Percentiles rank a stretch among this genome's conserved stretches.
These are phyloP conservation scores for Saturnispora serradocipensis DNA, from an alignment of 805 yeast species.

Conservation along the genomic window DNA sequence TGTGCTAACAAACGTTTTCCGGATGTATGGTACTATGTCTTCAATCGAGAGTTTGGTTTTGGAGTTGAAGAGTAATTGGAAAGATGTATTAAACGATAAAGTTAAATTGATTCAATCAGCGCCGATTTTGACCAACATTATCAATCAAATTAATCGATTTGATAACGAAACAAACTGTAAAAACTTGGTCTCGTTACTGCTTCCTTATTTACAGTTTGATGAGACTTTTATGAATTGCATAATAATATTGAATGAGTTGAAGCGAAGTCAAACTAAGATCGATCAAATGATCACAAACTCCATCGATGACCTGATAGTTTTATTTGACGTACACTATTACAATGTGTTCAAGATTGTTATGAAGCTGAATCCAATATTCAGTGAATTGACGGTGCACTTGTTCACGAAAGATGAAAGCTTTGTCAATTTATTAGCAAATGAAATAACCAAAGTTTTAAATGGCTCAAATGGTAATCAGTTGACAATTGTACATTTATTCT, in stretches of 20 bases:
- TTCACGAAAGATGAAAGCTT: conserved; percentile 16
- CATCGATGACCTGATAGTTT: conserved; percentile 17
- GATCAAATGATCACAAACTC: conserved; percentile 14
- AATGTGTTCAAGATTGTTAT: conserved; percentile 14
- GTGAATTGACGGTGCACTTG: conserved; percentile 12
- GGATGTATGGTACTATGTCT: not conserved
- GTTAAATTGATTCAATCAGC: not conserved
- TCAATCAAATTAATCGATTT: not conserved
- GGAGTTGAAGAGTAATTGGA: not conserved
- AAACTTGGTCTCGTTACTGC: conserved; percentile 1
- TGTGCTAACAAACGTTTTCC: not conserved
- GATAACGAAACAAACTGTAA: not conserved
- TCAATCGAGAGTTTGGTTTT: not conserved
- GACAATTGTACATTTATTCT: conserved; percentile 28
- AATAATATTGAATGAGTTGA: conserved; percentile 6
- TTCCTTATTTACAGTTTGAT: conserved; percentile 5
- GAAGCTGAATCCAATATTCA: conserved; percentile 18
- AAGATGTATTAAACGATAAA: not conserved
- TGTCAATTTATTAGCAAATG: conserved; percentile 17
- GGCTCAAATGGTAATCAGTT: conserved; percentile 6
- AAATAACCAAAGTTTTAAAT: conserved; percentile 11
- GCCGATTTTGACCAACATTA: not conserved
- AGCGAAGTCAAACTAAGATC: conserved; percentile 5
- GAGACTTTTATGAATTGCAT: conserved; percentile 6
- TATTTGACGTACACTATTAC: conserved; percentile 10